Conservation (phyloP, 2,329 filamentous ascomycete species). For the Fusarium marasasianum region DNA sequence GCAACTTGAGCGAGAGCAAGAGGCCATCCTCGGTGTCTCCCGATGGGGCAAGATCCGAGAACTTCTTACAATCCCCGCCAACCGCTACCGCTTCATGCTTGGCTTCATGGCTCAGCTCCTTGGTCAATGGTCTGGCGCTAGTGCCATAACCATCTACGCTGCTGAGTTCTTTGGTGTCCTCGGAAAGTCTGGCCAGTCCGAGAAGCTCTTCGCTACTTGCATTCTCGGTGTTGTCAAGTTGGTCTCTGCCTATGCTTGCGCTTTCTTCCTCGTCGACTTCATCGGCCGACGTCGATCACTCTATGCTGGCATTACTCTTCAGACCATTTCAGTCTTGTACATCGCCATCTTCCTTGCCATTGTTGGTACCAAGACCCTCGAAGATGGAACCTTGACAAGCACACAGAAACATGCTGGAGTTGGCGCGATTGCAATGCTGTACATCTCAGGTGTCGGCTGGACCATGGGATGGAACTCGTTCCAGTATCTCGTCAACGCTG, state of each 20-base stretch:
- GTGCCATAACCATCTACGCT: constrained; percentile 11
- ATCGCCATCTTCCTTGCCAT: constrained; percentile 13
- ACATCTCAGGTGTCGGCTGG: constrained; percentile 11
- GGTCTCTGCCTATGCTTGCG: constrained; percentile 11
- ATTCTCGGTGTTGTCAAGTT: constrained; percentile 17
- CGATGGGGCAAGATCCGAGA: constrained; percentile 17
- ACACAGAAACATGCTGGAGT: constrained; percentile 9
- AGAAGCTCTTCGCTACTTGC: constrained; percentile 17
- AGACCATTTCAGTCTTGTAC: constrained; percentile 4
- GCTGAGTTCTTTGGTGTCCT: constrained; percentile 18
- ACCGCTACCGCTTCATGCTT: constrained; percentile 13
- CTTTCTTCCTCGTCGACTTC: constrained; percentile 19
- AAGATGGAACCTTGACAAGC: constrained; percentile 4
- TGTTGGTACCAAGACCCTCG: constrained; percentile 3
- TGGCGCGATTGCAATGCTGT: constrained; percentile 9
- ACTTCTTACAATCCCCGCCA: constrained; percentile 13
- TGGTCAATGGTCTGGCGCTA: constrained; percentile 16
- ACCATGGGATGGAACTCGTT: constrained; percentile 12
- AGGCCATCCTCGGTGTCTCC: constrained; percentile 14
- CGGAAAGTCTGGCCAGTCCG: constrained; percentile 15
- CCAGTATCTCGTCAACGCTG: constrained; percentile 16
- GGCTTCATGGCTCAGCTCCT: constrained; percentile 20
- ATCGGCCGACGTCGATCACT: constrained; percentile 6
- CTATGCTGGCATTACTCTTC: constrained; percentile 8
- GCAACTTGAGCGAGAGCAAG: constrained; percentile 15